A percentile compares a stretch with the other conserved stretches of the same genome.
phyloP scores from a whole-genome alignment of 768 basidiomycete genomes.

The Tricholoma bakamatsutake region DNA sequence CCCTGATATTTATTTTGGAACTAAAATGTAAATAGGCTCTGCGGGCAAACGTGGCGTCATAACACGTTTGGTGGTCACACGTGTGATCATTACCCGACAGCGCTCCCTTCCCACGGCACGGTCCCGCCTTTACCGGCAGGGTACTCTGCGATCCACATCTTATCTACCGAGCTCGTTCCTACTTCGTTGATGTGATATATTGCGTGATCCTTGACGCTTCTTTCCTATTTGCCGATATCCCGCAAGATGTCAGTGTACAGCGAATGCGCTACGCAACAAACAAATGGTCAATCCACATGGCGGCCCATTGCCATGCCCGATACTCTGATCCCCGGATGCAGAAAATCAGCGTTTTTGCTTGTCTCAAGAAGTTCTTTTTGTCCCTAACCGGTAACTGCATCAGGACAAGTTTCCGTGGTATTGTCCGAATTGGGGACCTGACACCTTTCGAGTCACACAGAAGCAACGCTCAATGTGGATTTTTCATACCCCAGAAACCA shows the following conservation, averaged over 20 bases:
- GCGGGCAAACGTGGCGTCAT: constrained; percentile 26
- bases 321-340: not conserved
- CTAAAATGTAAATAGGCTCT: no score
- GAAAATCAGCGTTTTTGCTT: not conserved
- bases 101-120: no score
- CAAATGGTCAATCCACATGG: not conserved
- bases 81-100: no score
- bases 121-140: no score
- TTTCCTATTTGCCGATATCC: not conserved
- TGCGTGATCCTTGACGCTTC: not conserved
- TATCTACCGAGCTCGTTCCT: no score
- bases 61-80: not conserved
- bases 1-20: no score
- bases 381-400: not conserved
- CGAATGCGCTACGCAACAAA: not conserved
- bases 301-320: not conserved
- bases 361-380: not conserved
- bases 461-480: not conserved
- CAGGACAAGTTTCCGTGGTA: not conserved
- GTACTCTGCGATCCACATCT: no score
- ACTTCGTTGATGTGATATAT: no score
- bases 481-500: not conserved
- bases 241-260: not conserved
- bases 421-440: no score
- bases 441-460: no score